Percentiles rank a stretch among this genome's conserved stretches.
Evolutionary conservation across 2,329 filamentous ascomycete genomes (phyloP).

Genomic region (Lomentospora prolificans): DNA sequence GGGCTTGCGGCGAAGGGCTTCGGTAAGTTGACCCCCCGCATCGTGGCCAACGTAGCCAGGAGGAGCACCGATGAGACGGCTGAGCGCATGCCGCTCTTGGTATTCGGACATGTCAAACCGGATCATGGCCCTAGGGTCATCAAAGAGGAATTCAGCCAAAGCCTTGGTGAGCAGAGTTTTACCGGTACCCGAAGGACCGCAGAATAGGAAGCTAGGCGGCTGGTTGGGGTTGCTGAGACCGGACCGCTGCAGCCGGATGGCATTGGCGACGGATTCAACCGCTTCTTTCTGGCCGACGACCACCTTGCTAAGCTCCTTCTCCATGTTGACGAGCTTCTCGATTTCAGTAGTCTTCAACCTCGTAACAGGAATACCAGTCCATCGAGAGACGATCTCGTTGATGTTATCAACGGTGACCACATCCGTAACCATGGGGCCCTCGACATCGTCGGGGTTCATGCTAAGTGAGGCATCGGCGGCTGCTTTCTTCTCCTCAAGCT

Average conservation of each 20-base stretch:
- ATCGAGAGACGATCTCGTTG: constrained; percentile 93
- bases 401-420: constrained; percentile 95
- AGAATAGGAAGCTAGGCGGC: constrained; percentile 96
- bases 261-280: constrained; percentile 85
- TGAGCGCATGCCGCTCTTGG: constrained; percentile 90
- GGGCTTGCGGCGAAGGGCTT: constrained; percentile 83
- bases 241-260: constrained; percentile 89
- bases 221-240: constrained; percentile 93
- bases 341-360: constrained; percentile 91
- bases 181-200: constrained; percentile 93
- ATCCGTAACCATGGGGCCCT: constrained; percentile 75
- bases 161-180: constrained; percentile 97
- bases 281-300: constrained; percentile 94
- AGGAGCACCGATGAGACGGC: constrained; percentile 94
- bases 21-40: constrained; percentile 88
- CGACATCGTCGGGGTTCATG: constrained; percentile 40
- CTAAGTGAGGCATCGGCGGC: constrained; percentile 65
- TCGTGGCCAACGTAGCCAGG: constrained; percentile 97
- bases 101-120: constrained; percentile 99
- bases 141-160: constrained; percentile 94
- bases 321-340: constrained; percentile 98
- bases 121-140: constrained; percentile 95
- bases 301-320: constrained; percentile 69
- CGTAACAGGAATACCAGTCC: constrained; percentile 97
- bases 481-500: constrained; percentile 71